A percentile compares a stretch with the other conserved stretches of the same genome.
Evolutionary conservation across 179 eudicot genomes (phyloP).

Genomic region (Sideroxylon spinosum): DNA sequence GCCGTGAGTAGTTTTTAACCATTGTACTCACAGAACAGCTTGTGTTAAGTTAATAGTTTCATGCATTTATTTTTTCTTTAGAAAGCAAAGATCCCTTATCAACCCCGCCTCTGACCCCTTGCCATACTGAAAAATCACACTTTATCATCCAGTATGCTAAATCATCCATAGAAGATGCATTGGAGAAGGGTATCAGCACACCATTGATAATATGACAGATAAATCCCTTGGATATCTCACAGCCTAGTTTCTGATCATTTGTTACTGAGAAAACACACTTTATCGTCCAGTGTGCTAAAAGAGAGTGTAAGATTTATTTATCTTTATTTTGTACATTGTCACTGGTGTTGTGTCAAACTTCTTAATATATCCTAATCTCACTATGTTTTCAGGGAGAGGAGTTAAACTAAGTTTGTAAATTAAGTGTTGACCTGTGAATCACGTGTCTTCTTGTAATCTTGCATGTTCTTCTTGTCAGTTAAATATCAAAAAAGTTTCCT

Average conservation of each 20-base stretch:
- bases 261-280: neutral
- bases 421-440: too few relatives aligned
- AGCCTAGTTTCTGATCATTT: neutral
- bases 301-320: too few relatives aligned
- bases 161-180: neutral
- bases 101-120: neutral
- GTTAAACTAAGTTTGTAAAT: too few relatives aligned
- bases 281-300: neutral
- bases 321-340: too few relatives aligned
- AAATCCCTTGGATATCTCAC: neutral
- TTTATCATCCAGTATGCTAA: neutral
- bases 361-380: too few relatives aligned
- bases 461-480: too few relatives aligned
- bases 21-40: neutral
- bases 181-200: neutral
- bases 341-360: too few relatives aligned
- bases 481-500: too few relatives aligned
- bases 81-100: neutral
- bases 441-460: too few relatives aligned
- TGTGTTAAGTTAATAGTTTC: neutral
- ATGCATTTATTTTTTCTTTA: neutral
- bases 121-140: neutral
- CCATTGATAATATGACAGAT: neutral
- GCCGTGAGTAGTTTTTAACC: conserved; percentile 59
- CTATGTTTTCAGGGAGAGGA: too few relatives aligned